Evolutionary conservation across 192 early-diverging fungal genomes (phyloP).

Genomic region (Dissophora ornata): DNA sequence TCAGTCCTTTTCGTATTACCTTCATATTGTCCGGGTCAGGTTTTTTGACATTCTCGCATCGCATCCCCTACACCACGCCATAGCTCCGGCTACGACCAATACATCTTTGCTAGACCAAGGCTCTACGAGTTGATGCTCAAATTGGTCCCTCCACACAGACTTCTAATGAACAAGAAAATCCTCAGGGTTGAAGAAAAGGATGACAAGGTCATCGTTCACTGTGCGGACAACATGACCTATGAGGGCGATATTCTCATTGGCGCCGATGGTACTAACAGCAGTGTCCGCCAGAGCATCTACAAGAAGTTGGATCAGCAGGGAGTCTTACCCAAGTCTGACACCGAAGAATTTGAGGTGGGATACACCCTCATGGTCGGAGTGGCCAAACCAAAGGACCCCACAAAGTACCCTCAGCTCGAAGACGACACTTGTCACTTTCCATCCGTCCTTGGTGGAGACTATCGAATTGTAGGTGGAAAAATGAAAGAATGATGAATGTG

Average conservation of each 20-base stretch:
- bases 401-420: slow-evolving; percentile 13
- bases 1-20: too few species aligned
- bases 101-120: slow-evolving; percentile 6
- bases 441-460: neutral
- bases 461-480: neutral
- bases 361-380: slow-evolving; percentile 1
- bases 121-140: slow-evolving; percentile 6
- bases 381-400: neutral
- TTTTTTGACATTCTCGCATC: neutral
- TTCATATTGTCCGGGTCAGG: neutral
- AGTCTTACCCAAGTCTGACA: neutral
- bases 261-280: too few species aligned
- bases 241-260: slow-evolving; percentile 9
- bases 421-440: neutral
- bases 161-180: slow-evolving; percentile 2
- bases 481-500: too few species aligned
- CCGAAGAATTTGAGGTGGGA: neutral
- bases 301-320: neutral
- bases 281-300: slow-evolving; percentile 6
- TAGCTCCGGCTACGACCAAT: slow-evolving; percentile 10
- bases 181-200: slow-evolving; percentile 1
- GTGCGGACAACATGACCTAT: neutral
- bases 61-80: too few species aligned
- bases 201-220: neutral
- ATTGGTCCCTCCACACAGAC: slow-evolving; percentile 15